Base-by-base conservation (phyloP, 371 early-diverging fungal species). In the Rhizopus sp. region DNA sequence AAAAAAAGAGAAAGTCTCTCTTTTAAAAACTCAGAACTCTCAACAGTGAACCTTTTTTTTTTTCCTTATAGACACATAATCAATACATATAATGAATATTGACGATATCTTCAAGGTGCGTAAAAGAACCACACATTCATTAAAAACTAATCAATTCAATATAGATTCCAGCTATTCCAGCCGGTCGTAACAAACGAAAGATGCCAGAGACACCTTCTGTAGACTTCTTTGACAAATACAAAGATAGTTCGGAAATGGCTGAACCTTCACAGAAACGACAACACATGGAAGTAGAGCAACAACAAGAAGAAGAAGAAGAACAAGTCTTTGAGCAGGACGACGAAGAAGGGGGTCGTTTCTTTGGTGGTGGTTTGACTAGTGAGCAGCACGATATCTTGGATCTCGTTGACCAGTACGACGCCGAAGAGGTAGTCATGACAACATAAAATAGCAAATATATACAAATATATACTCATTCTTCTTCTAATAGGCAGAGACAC, bases 391-490 rank as follows among this genome's bases (percentile, higher is more conserved):
- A 75, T 50, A 85, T 96, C 34, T 67, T 91, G 39, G 88, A 88
- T 57, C 80, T 93, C 55, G 94, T 96, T 9, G 94, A 96, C 62
- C 81, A 90, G 15, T 87, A 82, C 44, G 94, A 93, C 53, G 86
- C 83, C 17, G 86, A 91, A 31, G 84, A 88, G 72, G 85, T 82
- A 59, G 39, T 23, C 48, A 23, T 23, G 23, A 23, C 23, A 23
- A 10, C 29, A 23, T 2, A 2, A 52, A 47, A n/a, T 12, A 12
- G 4, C 16, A 6, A 17, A n/a, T 7, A 15, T n/a, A 2, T 52
- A 23, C 5, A 47, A 8, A 38, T 17, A 13, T 4, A 12, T 17
- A 9, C 13, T n/a, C 23, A 1, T 30, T 38, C 44, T 34, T 38
- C 44, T 34, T 23, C 23, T 23, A 23, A 17, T 57, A 77, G 77